A percentile compares a stretch with the other conserved stretches of the same genome.
Evolutionary conservation across 2,329 filamentous ascomycete genomes (phyloP).

Genomic region (Achaetomium macrosporum): DNA sequence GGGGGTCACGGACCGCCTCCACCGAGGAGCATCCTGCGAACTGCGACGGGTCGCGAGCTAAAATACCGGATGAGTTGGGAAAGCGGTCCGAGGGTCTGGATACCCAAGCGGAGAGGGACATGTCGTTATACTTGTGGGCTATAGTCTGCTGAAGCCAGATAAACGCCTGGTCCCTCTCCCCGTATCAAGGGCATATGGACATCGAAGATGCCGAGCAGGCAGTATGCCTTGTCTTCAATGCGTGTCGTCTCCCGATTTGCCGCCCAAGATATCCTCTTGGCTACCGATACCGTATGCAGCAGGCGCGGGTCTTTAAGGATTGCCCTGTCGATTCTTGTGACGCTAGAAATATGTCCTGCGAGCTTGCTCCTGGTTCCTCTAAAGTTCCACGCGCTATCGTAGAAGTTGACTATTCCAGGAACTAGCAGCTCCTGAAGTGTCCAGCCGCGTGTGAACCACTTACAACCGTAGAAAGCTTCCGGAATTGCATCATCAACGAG

Average conservation of each 20-base stretch:
- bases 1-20: not conserved
- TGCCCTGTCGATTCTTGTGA: not conserved
- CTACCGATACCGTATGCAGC: not conserved
- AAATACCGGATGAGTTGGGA: not conserved
- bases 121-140: not conserved
- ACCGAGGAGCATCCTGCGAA: not conserved
- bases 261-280: conserved; percentile 12
- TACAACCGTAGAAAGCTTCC: not conserved
- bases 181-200: conserved; percentile 18
- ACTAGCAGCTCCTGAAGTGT: conserved; percentile 1
- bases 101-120: not conserved
- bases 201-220: conserved; percentile 12
- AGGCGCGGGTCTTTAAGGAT: not conserved
- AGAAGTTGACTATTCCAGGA: not conserved
- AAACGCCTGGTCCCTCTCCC: conserved; percentile 5
- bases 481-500: no score
- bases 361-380: not conserved
- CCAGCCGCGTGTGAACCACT: conserved; percentile 4
- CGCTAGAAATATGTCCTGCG: no score
- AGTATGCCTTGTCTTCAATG: conserved; percentile 12
- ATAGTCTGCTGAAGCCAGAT: conserved; percentile 1
- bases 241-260: conserved; percentile 2
- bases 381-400: not conserved
- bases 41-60: conserved; percentile 1
- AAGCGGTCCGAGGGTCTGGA: no score